Base-by-base conservation (phyloP, 2,329 filamentous ascomycete species). In the Mariannaea sp. region DNA sequence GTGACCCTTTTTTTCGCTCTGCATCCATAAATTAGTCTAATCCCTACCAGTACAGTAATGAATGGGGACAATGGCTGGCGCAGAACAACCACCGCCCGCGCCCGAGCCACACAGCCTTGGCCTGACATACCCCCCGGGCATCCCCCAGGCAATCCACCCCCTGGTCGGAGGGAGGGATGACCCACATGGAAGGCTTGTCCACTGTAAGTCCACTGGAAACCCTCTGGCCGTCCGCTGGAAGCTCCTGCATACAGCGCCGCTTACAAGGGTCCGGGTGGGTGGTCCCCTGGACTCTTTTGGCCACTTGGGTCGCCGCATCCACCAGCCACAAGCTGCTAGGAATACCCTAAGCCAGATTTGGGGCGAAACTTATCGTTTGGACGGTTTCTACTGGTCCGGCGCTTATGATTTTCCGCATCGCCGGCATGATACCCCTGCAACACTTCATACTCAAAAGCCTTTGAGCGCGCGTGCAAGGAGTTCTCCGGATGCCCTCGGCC, bases 401-500 rank as follows among this genome's bases (percentile, higher is more conserved):
- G 33, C 8, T 17, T 22, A 9, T 32, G 65, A 70, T 68, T 64
- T 64, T 71, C 68, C 68, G 69, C 35, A 43, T 65, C 61, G 66
- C 52, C 39, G 49, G 54, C 33, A 41, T 29, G 26, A 27, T 19
- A 55, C 64, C 62, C 64, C 53, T 63, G 43, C 26, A 57, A 57
- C 43, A 56, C 29, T 36, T 20, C 22, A 17, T 26, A 32, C 29
- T 55, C 53, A 55, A 57, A 61, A 55, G 58, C 58, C 49, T 49
- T 64, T 49, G 41, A 20, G 45, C 41, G 26, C 49, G 17, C 32
- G 20, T n/a, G n/a, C n/a, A n/a, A n/a, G n/a, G n/a, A n/a, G n/a
- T n/a, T n/a, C n/a, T n/a, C n/a, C n/a, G n/a, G n/a, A n/a, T n/a
- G n/a, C n/a, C n/a, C n/a, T n/a, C n/a, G n/a, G n/a, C n/a, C n/a